phyloP scores from a whole-genome alignment of 805 yeast genomes.

The Teunomyces cretensis region DNA sequence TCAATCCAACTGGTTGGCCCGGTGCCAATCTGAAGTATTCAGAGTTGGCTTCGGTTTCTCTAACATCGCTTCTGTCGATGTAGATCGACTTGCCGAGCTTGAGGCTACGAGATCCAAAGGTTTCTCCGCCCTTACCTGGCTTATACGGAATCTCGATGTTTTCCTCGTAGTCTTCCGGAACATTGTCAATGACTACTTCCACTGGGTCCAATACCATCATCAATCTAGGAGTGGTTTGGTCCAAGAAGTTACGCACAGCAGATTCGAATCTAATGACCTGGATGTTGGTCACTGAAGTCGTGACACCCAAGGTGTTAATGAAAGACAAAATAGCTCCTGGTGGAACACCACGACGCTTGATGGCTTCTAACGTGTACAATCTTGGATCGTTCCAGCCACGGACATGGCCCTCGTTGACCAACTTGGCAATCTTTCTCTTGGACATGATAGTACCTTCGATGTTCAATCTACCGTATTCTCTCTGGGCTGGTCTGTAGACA shows the following conservation, averaged over 20 bases:
- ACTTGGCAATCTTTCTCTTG: constrained; percentile 91
- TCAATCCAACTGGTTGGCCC: constrained; percentile 89
- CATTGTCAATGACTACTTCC: constrained; percentile 77
- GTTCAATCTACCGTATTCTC: constrained; percentile 96
- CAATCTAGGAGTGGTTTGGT: constrained; percentile 87
- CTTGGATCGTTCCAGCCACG: constrained; percentile 99
- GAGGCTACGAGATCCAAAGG: constrained; percentile 61
- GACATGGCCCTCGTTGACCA: constrained; percentile 77
- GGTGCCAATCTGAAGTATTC: constrained; percentile 95
- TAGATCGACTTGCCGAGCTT: constrained; percentile 75
- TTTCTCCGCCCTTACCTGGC: constrained; percentile 66
- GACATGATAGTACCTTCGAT: constrained; percentile 92
- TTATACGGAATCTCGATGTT: constrained; percentile 79
- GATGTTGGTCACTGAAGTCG: constrained; percentile 88
- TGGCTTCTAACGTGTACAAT: constrained; percentile 88
- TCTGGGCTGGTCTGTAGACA: constrained; percentile 97
- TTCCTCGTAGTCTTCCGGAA: constrained; percentile 73
- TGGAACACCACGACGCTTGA: constrained; percentile 96
- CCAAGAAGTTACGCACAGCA: constrained; percentile 83
- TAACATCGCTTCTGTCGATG: constrained; percentile 87
- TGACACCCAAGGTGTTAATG: constrained; percentile 94
- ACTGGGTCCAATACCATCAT: constrained; percentile 92
- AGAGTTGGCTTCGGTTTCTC: constrained; percentile 46
- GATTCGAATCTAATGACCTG: constrained; percentile 88
- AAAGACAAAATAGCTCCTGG: constrained; percentile 96